Evolutionary conservation across 768 basidiomycete genomes (phyloP), one percentile per base, ranked within the genome.

Genomic region (Cystoderma amianthinum): DNA sequence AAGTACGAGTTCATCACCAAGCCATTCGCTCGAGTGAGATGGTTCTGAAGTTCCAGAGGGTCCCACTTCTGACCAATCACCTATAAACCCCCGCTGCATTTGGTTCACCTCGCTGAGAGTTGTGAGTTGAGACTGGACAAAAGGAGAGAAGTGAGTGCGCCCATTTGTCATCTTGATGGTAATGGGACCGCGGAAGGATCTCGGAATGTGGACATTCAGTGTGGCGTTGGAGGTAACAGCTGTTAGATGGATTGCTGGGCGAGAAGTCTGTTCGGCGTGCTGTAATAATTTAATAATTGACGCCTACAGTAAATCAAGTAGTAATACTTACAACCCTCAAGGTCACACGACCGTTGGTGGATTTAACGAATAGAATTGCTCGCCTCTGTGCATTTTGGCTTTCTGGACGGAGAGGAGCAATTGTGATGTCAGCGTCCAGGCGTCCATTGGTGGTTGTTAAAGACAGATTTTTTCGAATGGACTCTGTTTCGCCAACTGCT

Each of bases 371-470:
- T 1, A 62, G 39, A 2, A 36, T 36, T 15, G 52, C 45, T 19
- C 48, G 46, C 25, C 47, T 46, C 16, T 39, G 33, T 28, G 33
- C 44, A 5, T 36, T 13, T 4, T 45, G 41, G 2, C 39, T 36
- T 36, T 33, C 16, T 38, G 36, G 36, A 36, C 48, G 42, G 6
- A 24, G 36, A 4, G 49, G 45, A 3, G 65, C 46, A 0, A 75
- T 39, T 49, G 62, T 70, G 18, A 77, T 47, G 0, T 72, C 64
- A 5, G 59, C 67, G 2, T 62, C 46, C 2, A 77, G 58, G 3
- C 44, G 41, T 2, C 68, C 63, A 44, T 62, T 57, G 17, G 36
- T 55, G 0, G 68, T 60, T 16, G 44, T 47, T 6, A 72, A 46
- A 5, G 39, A 52, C 1, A 76, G 43, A 43, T 73, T 71, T 20